Conservation (phyloP, 2,329 filamentous ascomycete genomes). For the Fusarium abutilonis region DNA sequence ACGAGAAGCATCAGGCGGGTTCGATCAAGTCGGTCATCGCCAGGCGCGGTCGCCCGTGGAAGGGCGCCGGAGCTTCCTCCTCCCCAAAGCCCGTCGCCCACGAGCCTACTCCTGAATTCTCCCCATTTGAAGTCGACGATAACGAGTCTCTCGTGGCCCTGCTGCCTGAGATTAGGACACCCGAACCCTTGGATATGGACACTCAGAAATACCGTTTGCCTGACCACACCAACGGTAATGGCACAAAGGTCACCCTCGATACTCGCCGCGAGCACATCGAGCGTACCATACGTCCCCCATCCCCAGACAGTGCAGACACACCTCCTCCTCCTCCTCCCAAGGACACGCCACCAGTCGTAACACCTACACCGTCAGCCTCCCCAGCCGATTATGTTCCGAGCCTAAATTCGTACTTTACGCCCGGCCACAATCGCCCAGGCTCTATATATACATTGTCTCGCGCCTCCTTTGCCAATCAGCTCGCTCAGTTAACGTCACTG, state of each 20-base stretch:
- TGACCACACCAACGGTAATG: slow-evolving; percentile 74
- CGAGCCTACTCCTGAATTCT: slow-evolving; percentile 38
- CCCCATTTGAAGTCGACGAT: slow-evolving; percentile 46
- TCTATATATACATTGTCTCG: slow-evolving; percentile 95
- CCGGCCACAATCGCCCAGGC: slow-evolving; percentile 74
- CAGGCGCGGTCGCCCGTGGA: slow-evolving; percentile 77
- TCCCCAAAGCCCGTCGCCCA: slow-evolving; percentile 42
- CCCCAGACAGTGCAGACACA: slow-evolving; percentile 49
- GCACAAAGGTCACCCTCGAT: slow-evolving; percentile 69
- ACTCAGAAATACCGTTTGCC: slow-evolving; percentile 79
- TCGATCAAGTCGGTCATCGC: slow-evolving; percentile 63
- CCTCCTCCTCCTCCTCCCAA: slow-evolving; percentile 55
- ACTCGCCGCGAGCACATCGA: slow-evolving; percentile 68
- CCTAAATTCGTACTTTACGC: slow-evolving; percentile 72
- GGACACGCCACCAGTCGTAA: slow-evolving; percentile 52
- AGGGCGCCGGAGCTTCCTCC: slow-evolving; percentile 63
- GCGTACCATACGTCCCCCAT: slow-evolving; percentile 56
- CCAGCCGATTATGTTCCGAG: slow-evolving; percentile 60
- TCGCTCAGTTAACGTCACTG: slow-evolving; percentile 90
- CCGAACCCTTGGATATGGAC: slow-evolving; percentile 70
- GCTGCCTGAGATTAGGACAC: slow-evolving; percentile 63
- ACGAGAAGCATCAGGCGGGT: slow-evolving; percentile 71
- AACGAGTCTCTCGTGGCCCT: slow-evolving; percentile 45
- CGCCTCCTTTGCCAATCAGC: slow-evolving; percentile 90
- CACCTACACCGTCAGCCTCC: slow-evolving; percentile 44